Evolutionary conservation across 2,329 filamentous ascomycete genomes (phyloP), one percentile per base, ranked within the genome.

Genomic region (Verruconis gallopava): DNA sequence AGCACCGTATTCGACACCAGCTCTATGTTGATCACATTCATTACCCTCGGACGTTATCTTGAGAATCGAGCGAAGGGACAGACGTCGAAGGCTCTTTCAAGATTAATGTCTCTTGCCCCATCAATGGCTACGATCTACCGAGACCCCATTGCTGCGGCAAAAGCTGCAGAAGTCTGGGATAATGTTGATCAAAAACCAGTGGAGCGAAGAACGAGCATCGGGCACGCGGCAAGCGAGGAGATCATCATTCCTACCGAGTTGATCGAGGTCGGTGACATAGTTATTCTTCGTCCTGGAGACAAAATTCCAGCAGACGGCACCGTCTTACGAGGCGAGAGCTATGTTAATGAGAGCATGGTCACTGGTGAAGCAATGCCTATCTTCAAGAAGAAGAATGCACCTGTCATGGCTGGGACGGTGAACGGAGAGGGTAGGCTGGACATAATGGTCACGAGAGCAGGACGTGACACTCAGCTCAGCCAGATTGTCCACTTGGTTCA

Each of bases 401-500:
- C 75, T 34, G 67, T 98, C 44, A 91, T 96, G 58, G 91, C 86
- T 39, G 91, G 91, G 21, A 96, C 91, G 2, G 89, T 98, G 54
- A 98, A 98, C 57, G 85, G 88, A 18, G 81, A 88, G 48, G 91
- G 91, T 2, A 79, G 89, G 37, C 68, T 95, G 30, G 91, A 96
- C 58, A 91, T 96, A 61, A 78, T 83, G 34, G 91, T 98, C 45
- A 93, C 84, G 3, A 77, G 89, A 51, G 88, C 89, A 25, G 91
- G 91, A 38, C 81, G 88, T 47, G 89, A 98, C 55, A 98, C 91
- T 1, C 89, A 96, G 59, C 78, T 98, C 43, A 94, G 86, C 61
- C 91, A 96, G 62, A 98, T 98, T 49, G 91, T 98, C 48, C 91
- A 89, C 60, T 74, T 96, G n/a, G 91, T 98, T 0, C 91, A 98